Percentiles rank a stretch among this genome's conserved stretches.
Conservation (phyloP, 305 asterid species). For the Fraxinus floribunda region DNA sequence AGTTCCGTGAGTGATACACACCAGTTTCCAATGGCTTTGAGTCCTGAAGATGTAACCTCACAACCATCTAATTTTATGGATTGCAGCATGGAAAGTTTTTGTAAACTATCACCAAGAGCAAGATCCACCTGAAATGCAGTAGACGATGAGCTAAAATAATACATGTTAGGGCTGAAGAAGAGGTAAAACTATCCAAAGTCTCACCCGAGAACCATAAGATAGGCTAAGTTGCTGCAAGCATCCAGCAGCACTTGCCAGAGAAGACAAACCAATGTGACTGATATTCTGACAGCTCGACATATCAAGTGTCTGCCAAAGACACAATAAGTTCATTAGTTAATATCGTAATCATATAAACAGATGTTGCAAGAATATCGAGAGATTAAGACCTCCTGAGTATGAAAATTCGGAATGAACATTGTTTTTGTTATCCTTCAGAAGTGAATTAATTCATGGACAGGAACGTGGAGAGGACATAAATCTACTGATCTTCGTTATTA, state of each 20-base stretch:
- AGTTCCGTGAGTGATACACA: slow-evolving; percentile 66
- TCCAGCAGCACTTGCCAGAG: slow-evolving; percentile 63
- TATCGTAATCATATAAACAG: not conserved
- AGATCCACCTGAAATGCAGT: slow-evolving; percentile 67
- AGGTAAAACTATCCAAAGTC: slow-evolving; percentile 26
- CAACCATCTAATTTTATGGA: slow-evolving; percentile 81
- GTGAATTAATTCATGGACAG: not conserved
- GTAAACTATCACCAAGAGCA: slow-evolving; percentile 77
- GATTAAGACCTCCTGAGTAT: not conserved
- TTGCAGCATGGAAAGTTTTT: slow-evolving; percentile 65
- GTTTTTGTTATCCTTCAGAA: not conserved
- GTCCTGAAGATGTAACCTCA: slow-evolving; percentile 75
- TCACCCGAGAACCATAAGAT: slow-evolving; percentile 73
- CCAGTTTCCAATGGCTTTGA: slow-evolving; percentile 75
- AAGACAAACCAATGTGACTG: slow-evolving; percentile 72
- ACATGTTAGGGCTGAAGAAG: not conserved
- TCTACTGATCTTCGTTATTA: slow-evolving; percentile 1
- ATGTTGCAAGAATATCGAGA: not conserved
- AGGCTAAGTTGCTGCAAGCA: slow-evolving; percentile 61
- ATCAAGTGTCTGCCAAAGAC: slow-evolving; percentile 58
- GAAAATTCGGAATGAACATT: not conserved
- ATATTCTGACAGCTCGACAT: slow-evolving; percentile 87
- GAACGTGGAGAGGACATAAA: not conserved
- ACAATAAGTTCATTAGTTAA: slow-evolving; percentile 8
- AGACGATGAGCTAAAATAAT: slow-evolving; percentile 17